Percentiles rank a stretch among this genome's conserved stretches.
Conservation (phyloP, 805 yeast genomes). For the Schwanniomyces vanrijiae region DNA sequence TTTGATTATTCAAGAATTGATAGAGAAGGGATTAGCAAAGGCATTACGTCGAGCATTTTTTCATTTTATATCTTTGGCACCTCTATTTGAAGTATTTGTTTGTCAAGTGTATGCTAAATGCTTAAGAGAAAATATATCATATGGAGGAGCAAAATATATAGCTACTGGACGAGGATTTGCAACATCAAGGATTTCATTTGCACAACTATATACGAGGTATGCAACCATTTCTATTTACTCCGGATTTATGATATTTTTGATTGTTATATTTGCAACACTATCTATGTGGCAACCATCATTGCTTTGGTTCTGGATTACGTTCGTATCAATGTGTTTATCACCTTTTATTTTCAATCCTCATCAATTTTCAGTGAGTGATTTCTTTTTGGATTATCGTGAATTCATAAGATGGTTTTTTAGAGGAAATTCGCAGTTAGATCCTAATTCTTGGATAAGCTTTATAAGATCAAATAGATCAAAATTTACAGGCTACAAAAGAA, state of each 20-base stretch:
- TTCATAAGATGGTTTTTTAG: conserved; percentile 72
- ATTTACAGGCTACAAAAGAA: conserved; percentile 22
- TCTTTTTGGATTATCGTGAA: conserved; percentile 50
- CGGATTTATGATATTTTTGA: conserved; percentile 68
- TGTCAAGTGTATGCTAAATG: conserved; percentile 90
- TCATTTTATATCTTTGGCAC: conserved; percentile 82
- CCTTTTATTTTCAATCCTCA: conserved; percentile 58
- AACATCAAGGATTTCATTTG: conserved; percentile 73
- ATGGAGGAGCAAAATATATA: conserved; percentile 91
- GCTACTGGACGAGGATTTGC: conserved; percentile 96
- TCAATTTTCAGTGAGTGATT: conserved; percentile 48
- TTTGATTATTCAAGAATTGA: conserved; percentile 77
- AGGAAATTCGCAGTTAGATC: conserved; percentile 68
- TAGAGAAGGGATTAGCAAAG: conserved; percentile 81
- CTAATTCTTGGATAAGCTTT: conserved; percentile 78
- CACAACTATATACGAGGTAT: conserved; percentile 71
- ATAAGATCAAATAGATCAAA: conserved; percentile 32
- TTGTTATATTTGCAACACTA: conserved; percentile 71
- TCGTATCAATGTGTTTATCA: conserved; percentile 44
- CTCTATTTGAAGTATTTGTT: conserved; percentile 91
- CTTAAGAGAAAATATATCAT: conserved; percentile 68
- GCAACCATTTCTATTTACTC: conserved; percentile 74
- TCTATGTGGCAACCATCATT: conserved; percentile 81
- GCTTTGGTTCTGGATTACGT: conserved; percentile 57
- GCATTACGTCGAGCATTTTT: conserved; percentile 68